Base-by-base conservation (phyloP, 2,329 filamentous ascomycete species). In the Stemphylium vesicarium region DNA sequence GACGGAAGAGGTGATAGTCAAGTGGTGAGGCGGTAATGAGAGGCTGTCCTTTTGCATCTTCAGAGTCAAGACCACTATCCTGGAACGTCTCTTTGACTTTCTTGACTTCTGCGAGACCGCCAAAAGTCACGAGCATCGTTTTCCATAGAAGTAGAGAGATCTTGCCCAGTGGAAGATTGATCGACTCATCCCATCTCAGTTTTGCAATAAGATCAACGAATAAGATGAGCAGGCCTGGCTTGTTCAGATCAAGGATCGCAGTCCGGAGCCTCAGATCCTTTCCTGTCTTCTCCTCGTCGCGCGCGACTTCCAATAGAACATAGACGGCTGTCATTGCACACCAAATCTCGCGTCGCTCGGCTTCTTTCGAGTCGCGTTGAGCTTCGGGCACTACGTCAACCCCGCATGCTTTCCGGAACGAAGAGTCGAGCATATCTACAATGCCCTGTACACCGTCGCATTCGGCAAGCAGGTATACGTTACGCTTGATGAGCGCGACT, bases 1-100 rank as follows among this genome's bases (percentile, higher is more conserved):
- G 94, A 32, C 95, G 88, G 71, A 99, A 99, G 18, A 93, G 84
- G 72, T 99, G 94, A 71, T 99, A 99, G 70, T 99, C 95, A 10
- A 99, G 80, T 4, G 95, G 95, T 1, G 94, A 97, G 4, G 95
- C 94, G 1, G 91, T 96, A 57, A 99, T 94, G 39, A 90, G 81
- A n/a, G 88, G 88, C 63, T 90, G 88, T 45, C 86, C 85, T 64
- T 87, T 87, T 36, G 75, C 77, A 58, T 81, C 78, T 56, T 83
- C 84, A 33, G 84, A 82, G 20, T 83, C 79, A 24, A 82, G 80
- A 11, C 74, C 71, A 4, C 74, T 65, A 62, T 92, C 87, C 47
- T 83, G 83, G 29, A 93, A 86, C 2, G 85, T 87, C 57, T 82
- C 80, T 75, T 97, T 98, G 31, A 91, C 84, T 53, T 85, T 82